phyloP scores from a whole-genome alignment of 306 rosid species.

The Luffa acutangula region DNA sequence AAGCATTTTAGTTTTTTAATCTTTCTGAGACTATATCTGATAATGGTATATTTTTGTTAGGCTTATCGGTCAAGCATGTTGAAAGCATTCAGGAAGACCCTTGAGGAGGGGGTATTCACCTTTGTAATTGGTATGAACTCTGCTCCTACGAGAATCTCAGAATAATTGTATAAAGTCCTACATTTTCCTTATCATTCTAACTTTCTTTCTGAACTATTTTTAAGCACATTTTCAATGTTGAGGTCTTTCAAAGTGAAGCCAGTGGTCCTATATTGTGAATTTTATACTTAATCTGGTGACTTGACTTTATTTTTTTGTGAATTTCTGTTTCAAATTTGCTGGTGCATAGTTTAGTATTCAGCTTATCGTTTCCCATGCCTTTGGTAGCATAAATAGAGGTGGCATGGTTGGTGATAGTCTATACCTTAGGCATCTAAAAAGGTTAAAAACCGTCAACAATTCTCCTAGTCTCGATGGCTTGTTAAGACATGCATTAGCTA shows the following conservation, averaged over 20 bases:
- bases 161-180: conserved; percentile 7
- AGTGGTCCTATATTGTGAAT: conserved; percentile 23
- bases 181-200: background rate
- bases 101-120: conserved; percentile 83
- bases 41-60: conserved; percentile 26
- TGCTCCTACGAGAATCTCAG: background rate
- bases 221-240: conserved; percentile 9
- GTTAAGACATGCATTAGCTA: conserved; percentile 30
- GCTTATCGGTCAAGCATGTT: conserved; percentile 94
- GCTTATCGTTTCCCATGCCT: background rate
- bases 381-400: conserved; percentile 4
- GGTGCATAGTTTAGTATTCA: conserved; percentile 9
- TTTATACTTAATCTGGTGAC: conserved; percentile 23
- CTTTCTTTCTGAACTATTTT: background rate
- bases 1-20: background rate
- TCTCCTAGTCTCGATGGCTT: conserved; percentile 31
- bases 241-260: conserved; percentile 22
- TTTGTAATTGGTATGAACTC: conserved; percentile 80
- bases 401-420: conserved; percentile 3
- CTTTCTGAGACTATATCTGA: background rate
- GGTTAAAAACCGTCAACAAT: conserved; percentile 17
- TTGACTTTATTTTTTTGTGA: conserved; percentile 3
- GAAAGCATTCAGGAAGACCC: conserved; percentile 91
- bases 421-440: conserved; percentile 10
- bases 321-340: conserved; percentile 13